Evolutionary conservation across 768 basidiomycete genomes (phyloP).

Genomic region (Leccinum pellstonianum): DNA sequence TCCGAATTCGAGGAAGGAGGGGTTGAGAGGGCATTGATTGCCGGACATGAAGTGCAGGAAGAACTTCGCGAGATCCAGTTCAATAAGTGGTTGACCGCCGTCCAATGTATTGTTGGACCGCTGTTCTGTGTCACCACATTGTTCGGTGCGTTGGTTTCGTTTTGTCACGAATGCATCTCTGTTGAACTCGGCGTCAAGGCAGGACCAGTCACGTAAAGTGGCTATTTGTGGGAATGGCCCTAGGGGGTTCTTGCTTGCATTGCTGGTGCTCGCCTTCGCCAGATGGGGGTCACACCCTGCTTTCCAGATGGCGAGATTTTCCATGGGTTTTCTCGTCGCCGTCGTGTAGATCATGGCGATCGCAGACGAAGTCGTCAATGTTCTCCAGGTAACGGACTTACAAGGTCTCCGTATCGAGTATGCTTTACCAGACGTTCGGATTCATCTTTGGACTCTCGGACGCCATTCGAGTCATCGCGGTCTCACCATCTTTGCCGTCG

Average conservation of each 20-base stretch:
- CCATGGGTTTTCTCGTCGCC: slow-evolving; percentile 86
- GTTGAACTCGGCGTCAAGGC: slow-evolving; percentile 15
- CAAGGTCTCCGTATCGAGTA: background rate
- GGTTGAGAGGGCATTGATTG: slow-evolving; percentile 65
- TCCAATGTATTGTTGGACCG: slow-evolving; percentile 82
- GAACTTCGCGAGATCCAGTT: slow-evolving; percentile 64
- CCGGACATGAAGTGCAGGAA: slow-evolving; percentile 71
- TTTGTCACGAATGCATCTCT: background rate
- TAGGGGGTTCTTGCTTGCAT: slow-evolving; percentile 55
- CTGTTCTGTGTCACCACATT: slow-evolving; percentile 71
- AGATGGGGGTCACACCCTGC: slow-evolving; percentile 56
- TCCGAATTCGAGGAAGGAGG: slow-evolving; percentile 78
- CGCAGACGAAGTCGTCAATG: slow-evolving; percentile 91
- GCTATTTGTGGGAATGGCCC: slow-evolving; percentile 52
- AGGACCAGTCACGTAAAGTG: slow-evolving; percentile 43
- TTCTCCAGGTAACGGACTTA: slow-evolving; percentile 64
- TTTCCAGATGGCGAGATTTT: slow-evolving; percentile 71
- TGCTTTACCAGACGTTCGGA: slow-evolving; percentile 70
- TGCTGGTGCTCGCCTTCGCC: slow-evolving; percentile 58
- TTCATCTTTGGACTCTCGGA: slow-evolving; percentile 94
- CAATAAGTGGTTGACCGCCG: slow-evolving; percentile 82
- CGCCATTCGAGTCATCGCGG: slow-evolving; percentile 75
- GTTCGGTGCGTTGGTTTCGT: slow-evolving; percentile 57
- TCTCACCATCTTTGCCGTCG: slow-evolving; percentile 93
- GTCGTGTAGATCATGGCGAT: slow-evolving; percentile 99